phyloP scores from a whole-genome alignment of 169 alveolate species.

The Eimeria tenella region DNA sequence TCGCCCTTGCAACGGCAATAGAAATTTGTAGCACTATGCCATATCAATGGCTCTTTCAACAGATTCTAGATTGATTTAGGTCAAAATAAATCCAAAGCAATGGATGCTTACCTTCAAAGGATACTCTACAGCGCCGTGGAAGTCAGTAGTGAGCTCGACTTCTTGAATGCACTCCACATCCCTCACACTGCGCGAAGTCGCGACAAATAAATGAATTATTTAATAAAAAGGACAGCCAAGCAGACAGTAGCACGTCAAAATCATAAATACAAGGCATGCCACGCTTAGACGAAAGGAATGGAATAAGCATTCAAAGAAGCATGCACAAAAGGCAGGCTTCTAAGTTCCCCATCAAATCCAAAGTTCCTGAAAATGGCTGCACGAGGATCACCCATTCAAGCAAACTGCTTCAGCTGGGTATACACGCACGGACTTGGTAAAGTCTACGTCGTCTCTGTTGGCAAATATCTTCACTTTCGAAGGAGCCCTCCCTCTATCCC shows the following conservation, averaged over 20 bases:
- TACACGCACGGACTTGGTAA: conserved; percentile 77
- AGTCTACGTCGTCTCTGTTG: conserved; percentile 86
- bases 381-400: too few relatives aligned
- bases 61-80: neutral
- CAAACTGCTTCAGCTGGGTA: too few relatives aligned
- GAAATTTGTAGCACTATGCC: neutral
- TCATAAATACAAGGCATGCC: neutral
- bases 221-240: too few relatives aligned
- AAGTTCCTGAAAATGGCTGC: neutral
- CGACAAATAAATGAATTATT: neutral
- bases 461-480: conserved; percentile 83
- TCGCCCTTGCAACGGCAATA: neutral
- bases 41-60: neutral
- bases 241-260: neutral
- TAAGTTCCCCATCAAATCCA: neutral
- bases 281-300: neutral
- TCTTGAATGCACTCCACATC: conserved; percentile 85
- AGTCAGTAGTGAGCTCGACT: conserved; percentile 85
- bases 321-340: too few relatives aligned
- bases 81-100: neutral
- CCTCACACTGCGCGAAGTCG: conserved; percentile 75
- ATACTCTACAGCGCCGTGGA: conserved; percentile 87
- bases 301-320: neutral
- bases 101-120: conserved; percentile 82
- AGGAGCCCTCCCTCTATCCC: conserved; percentile 87